phyloP scores from a whole-genome alignment of 139 green algal species.

The Deuterostichococcus epilithicus region DNA sequence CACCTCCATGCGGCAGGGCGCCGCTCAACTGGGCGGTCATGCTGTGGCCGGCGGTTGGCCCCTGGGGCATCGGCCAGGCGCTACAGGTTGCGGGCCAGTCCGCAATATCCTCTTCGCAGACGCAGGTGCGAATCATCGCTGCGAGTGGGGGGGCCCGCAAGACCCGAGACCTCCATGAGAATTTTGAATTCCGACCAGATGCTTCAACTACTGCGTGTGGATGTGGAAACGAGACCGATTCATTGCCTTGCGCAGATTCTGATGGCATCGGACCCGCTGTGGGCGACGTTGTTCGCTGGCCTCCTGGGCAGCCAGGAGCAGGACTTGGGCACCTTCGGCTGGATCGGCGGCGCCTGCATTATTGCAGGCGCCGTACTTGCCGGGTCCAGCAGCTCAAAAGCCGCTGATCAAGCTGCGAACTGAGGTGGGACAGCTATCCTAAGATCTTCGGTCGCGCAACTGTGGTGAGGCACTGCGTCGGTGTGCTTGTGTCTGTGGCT shows the following conservation, averaged over 20 bases:
- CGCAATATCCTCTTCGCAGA: conserved; percentile 4
- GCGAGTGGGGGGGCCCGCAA: too few relatives aligned
- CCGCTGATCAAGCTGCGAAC: not conserved
- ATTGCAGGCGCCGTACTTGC: conserved; percentile 1
- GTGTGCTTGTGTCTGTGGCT: too few relatives aligned
- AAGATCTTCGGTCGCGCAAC: too few relatives aligned
- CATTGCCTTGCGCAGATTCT: conserved; percentile 15
- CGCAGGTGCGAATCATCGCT: not conserved
- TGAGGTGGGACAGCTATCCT: too few relatives aligned
- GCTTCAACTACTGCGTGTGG: too few relatives aligned
- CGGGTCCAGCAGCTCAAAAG: not conserved
- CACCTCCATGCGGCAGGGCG: too few relatives aligned
- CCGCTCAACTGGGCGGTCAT: conserved; percentile 10
- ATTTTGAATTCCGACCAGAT: too few relatives aligned
- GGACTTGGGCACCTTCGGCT: not conserved
- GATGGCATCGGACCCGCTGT: conserved; percentile 13
- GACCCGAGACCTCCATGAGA: too few relatives aligned
- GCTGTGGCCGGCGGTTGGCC: conserved; percentile 8
- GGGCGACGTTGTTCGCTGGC: conserved; percentile 18
- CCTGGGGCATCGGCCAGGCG: conserved; percentile 11
- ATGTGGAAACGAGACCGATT: too few relatives aligned
- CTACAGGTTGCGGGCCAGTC: conserved; percentile 9
- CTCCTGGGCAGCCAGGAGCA: conserved; percentile 8
- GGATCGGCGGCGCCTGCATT: conserved; percentile 1
- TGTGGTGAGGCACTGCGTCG: too few relatives aligned